Evolutionary conservation across 768 basidiomycete genomes (phyloP).

Genomic region (Xerocomus brunneocitrinus): DNA sequence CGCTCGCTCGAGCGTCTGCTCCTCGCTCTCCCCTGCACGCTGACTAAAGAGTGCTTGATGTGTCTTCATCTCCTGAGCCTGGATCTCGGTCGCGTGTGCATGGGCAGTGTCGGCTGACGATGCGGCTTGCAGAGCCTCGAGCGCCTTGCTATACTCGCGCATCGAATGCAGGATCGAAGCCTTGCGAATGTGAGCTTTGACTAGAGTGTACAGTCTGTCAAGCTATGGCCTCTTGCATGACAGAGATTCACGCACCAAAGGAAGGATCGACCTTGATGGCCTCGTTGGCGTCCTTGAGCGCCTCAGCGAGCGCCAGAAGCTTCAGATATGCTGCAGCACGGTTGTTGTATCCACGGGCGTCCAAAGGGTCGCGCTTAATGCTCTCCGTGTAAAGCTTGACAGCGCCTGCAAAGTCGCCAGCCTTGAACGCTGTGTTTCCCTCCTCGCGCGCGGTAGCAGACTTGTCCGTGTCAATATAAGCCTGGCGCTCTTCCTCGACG

Average conservation of each 20-base stretch:
- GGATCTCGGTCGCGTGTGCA: slow-evolving; percentile 82
- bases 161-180: slow-evolving; percentile 78
- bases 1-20: slow-evolving; percentile 87
- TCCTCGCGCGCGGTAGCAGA: slow-evolving; percentile 84
- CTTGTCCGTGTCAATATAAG: slow-evolving; percentile 84
- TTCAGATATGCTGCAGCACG: slow-evolving; percentile 98
- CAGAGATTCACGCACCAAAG: slow-evolving; percentile 53
- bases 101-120: slow-evolving; percentile 71
- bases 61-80: slow-evolving; percentile 73
- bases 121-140: slow-evolving; percentile 79
- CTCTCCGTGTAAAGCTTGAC: slow-evolving; percentile 93
- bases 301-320: slow-evolving; percentile 88
- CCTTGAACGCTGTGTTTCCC: slow-evolving; percentile 90
- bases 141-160: slow-evolving; percentile 86
- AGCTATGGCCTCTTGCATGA: not conserved
- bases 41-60: slow-evolving; percentile 76
- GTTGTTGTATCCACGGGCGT: slow-evolving; percentile 95
- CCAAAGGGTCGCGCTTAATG: slow-evolving; percentile 90
- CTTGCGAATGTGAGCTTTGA: slow-evolving; percentile 96
- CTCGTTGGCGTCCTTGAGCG: slow-evolving; percentile 91
- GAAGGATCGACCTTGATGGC: slow-evolving; percentile 87
- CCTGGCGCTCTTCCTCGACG: slow-evolving; percentile 69
- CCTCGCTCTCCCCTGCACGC: slow-evolving; percentile 81
- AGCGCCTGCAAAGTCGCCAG: slow-evolving; percentile 84
- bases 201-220: slow-evolving; percentile 24